These are phyloP conservation scores for Margaritispora aquatica DNA, from an alignment of 495 filamentous ascomycete species.

Conservation along the genomic window DNA sequence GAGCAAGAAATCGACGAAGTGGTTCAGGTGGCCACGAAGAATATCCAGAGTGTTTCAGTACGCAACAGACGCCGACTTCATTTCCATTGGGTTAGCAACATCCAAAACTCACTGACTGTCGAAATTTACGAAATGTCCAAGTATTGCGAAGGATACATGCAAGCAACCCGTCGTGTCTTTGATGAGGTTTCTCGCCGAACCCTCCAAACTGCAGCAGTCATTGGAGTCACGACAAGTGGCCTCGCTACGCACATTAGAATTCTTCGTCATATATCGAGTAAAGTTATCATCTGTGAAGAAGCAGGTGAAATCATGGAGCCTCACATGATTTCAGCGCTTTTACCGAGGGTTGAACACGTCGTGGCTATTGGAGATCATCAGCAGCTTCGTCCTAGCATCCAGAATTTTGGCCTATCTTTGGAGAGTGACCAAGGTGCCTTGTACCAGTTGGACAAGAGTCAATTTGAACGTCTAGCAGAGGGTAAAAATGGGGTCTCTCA, in stretches of 20 bases:
- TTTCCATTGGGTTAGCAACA: conserved; percentile 9
- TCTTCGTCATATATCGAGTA: conserved; percentile 61
- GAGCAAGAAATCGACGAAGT: background rate
- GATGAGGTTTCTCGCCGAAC: conserved; percentile 28
- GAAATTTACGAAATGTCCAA: conserved; percentile 32
- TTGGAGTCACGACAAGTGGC: conserved; percentile 58
- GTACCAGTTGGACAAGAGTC: conserved; percentile 39
- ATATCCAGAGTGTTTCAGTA: conserved; percentile 5
- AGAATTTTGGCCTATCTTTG: conserved; percentile 26
- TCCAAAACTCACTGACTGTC: conserved; percentile 20
- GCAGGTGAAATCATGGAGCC: conserved; percentile 51
- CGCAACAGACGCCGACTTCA: conserved; percentile 6
- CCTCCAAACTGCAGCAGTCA: conserved; percentile 26
- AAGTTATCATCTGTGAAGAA: conserved; percentile 49
- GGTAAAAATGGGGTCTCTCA: conserved; percentile 16
- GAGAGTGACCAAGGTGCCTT: conserved; percentile 15
- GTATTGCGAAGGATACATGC: background rate
- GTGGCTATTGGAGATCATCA: conserved; percentile 52
- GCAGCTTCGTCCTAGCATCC: conserved; percentile 40
- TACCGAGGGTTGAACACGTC: conserved; percentile 47
- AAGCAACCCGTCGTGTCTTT: conserved; percentile 31
- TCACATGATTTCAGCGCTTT: conserved; percentile 47
- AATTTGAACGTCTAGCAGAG: conserved; percentile 35
- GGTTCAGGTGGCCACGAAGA: background rate
- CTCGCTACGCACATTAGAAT: conserved; percentile 63